phyloP scores from a whole-genome alignment of 2,329 filamentous ascomycete genomes.

The Zalaria obscura region DNA sequence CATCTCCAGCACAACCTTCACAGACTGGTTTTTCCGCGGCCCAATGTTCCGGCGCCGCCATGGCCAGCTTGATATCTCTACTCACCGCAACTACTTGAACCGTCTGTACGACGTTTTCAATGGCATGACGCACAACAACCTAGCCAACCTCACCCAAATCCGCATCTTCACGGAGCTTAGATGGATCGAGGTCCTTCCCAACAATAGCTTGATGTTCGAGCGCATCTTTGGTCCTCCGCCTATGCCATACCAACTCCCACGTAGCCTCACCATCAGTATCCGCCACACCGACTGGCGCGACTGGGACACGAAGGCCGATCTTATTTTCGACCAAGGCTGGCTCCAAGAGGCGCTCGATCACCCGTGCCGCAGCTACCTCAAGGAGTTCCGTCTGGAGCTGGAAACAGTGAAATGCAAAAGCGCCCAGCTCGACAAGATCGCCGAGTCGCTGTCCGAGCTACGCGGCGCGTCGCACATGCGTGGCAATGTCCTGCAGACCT shows the following conservation, averaged over 20 bases:
- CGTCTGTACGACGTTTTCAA: neutral
- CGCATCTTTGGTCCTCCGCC: neutral
- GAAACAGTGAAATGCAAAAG: neutral
- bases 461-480: neutral
- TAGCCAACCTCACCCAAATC: slow-evolving; percentile 9
- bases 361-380: neutral
- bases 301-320: neutral
- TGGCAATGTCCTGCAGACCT: neutral
- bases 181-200: slow-evolving; percentile 11
- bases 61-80: neutral
- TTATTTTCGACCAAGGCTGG: neutral
- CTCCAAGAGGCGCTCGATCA: neutral
- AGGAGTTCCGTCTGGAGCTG: neutral
- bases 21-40: slow-evolving; percentile 14
- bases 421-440: neutral
- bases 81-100: neutral
- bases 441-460: neutral
- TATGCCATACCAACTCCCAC: neutral
- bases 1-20: slow-evolving; percentile 15
- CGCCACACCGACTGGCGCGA: neutral
- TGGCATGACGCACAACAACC: slow-evolving; percentile 1
- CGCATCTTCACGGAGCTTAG: slow-evolving; percentile 12
- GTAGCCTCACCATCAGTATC: neutral
- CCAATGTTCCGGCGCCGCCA: slow-evolving; percentile 5
- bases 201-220: neutral